These are phyloP conservation scores for Crithidia bombi DNA, from an alignment of 208 protist genomes.

Conservation along the genomic window DNA sequence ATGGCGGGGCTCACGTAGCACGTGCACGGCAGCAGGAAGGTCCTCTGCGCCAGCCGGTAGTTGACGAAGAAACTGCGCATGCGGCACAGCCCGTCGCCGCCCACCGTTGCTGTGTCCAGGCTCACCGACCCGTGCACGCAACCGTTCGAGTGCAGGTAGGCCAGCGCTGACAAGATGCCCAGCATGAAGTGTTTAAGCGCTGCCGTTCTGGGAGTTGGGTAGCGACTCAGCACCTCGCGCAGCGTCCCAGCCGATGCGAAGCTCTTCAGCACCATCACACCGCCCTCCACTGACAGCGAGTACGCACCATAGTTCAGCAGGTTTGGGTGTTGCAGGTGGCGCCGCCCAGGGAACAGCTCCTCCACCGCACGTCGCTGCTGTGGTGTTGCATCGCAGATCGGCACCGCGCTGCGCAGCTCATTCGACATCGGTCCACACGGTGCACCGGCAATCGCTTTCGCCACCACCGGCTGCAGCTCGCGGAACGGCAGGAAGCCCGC, in stretches of 20 bases:
- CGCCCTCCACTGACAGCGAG: conserved; percentile 18
- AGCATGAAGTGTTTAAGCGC: conserved; percentile 43
- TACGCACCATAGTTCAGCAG: conserved; percentile 5
- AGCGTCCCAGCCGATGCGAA: conserved; percentile 47
- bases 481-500: no score
- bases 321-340: conserved; percentile 32
- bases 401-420: no score
- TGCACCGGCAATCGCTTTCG: no score
- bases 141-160: conserved; percentile 55
- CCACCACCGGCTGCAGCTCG: no score
- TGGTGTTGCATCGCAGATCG: no score
- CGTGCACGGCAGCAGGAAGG: conserved; percentile 34
- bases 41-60: conserved; percentile 6
- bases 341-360: no score
- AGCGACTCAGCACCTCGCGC: conserved; percentile 29
- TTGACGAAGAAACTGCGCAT: conserved; percentile 54
- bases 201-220: conserved; percentile 16
- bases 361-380: no score
- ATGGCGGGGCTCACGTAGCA: conserved; percentile 77
- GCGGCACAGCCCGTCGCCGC: conserved; percentile 62
- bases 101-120: conserved; percentile 64
- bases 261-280: conserved; percentile 33
- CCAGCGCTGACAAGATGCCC: conserved; percentile 52
- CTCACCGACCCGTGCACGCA: conserved; percentile 71
- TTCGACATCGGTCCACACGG: no score